Percentiles rank a stretch among this genome's conserved stretches.
phyloP scores from a whole-genome alignment of 139 green algal genomes.

The Deuterostichococcus epilithicus region DNA sequence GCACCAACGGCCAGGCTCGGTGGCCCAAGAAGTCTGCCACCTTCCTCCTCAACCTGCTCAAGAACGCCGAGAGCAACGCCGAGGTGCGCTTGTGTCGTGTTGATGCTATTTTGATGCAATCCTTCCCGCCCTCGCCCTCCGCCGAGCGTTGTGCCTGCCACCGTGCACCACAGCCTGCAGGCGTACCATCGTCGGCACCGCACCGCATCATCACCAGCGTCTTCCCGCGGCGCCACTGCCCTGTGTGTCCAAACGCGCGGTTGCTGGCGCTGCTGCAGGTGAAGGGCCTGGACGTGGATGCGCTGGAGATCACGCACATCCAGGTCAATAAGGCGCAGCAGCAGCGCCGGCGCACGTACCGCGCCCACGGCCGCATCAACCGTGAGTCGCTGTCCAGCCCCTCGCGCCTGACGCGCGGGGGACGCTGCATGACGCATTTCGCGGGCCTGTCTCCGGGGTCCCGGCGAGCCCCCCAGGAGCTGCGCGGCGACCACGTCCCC shows the following conservation, averaged over 20 bases:
- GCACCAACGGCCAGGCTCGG: constrained; percentile 82
- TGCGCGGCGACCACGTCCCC: too few species aligned
- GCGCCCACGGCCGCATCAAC: constrained; percentile 97
- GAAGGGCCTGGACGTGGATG: constrained; percentile 96
- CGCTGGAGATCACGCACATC: constrained; percentile 90
- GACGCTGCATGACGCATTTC: too few species aligned
- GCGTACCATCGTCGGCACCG: background rate
- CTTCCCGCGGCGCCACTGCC: too few species aligned
- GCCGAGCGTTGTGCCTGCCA: background rate
- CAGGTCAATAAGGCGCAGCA: constrained; percentile 96
- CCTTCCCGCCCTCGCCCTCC: background rate
- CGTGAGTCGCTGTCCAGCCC: constrained; percentile 33
- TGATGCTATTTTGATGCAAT: background rate
- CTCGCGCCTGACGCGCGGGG: too few species aligned
- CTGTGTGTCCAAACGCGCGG: background rate
- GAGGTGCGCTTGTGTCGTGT: constrained; percentile 59
- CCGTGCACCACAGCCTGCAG: background rate
- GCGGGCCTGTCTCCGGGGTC: too few species aligned
- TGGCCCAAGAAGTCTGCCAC: constrained; percentile 95
- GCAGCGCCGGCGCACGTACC: constrained; percentile 94
- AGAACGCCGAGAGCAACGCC: constrained; percentile 98
- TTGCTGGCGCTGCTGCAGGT: constrained; percentile 41
- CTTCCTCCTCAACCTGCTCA: constrained; percentile 95
- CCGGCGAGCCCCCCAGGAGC: too few species aligned
- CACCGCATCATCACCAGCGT: background rate